Conservation (phyloP, 345 rosid species). For the Linum tenue region DNA sequence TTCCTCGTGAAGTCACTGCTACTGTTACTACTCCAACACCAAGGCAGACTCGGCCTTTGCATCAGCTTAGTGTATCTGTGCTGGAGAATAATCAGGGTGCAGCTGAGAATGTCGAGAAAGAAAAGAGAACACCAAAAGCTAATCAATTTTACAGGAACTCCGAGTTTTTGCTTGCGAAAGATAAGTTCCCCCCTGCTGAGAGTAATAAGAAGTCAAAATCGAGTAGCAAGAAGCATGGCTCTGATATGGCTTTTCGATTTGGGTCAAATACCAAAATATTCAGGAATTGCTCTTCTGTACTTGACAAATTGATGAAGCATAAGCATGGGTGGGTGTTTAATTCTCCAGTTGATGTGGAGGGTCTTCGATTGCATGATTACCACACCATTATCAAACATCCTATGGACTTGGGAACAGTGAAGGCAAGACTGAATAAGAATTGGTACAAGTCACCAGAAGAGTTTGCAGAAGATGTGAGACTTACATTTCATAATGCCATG, state of each 20-base stretch:
- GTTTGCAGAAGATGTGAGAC: constrained; percentile 98
- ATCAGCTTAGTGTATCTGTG: constrained; percentile 60
- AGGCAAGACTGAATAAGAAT: constrained; percentile 56
- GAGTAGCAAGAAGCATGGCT: constrained; percentile 14
- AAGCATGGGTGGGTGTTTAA: constrained; percentile 96
- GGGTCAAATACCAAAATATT: constrained; percentile 46
- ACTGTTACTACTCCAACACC: constrained; percentile 35
- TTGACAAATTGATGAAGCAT: constrained; percentile 90
- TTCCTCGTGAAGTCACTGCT: constrained; percentile 10
- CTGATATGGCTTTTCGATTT: constrained; percentile 31
- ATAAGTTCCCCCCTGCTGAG: constrained; percentile 94
- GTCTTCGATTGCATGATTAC: constrained; percentile 81
- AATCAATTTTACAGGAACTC: constrained; percentile 90
- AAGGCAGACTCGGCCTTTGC: constrained; percentile 62
- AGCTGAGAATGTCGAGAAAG: constrained; percentile 73
- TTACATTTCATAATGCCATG: constrained; percentile 92
- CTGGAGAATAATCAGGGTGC: constrained; percentile 60
- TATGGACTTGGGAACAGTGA: constrained; percentile 94
- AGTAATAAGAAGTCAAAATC: constrained; percentile 83
- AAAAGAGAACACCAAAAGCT: constrained; percentile 96
- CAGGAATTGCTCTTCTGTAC: constrained; percentile 66
- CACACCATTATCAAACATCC: constrained; percentile 70
- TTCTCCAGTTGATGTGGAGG: constrained; percentile 76
- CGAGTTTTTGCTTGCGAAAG: constrained; percentile 91
- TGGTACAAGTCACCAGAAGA: constrained; percentile 84